These are phyloP conservation scores for Ceratocystis cacaofunesta DNA, from an alignment of 2,329 filamentous ascomycete species.

Conservation along the genomic window DNA sequence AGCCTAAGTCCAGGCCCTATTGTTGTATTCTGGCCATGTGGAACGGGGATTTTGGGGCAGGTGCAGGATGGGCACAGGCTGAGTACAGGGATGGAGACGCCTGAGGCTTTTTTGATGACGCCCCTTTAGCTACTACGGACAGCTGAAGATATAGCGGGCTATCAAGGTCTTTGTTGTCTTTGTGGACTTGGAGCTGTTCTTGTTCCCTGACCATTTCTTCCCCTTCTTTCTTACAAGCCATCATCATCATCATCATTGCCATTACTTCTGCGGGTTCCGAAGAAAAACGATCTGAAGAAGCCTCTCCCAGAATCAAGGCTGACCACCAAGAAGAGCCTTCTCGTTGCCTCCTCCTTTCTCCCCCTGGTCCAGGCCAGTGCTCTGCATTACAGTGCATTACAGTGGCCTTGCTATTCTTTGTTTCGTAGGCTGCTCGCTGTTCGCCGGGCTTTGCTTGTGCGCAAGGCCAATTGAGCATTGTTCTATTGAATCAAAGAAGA, in stretches of 20 bases:
- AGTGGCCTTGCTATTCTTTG: background rate
- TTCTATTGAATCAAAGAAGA: background rate
- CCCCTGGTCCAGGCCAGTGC: slow-evolving; percentile 2
- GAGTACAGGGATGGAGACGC: background rate
- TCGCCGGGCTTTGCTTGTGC: background rate
- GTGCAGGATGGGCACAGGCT: background rate
- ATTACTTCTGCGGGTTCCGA: background rate
- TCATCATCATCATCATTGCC: background rate
- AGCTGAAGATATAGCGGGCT: background rate
- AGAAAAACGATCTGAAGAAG: background rate
- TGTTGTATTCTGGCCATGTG: background rate
- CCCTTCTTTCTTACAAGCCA: background rate
- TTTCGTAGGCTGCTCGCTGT: background rate
- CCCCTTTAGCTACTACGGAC: background rate
- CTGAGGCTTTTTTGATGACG: background rate
- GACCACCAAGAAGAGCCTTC: background rate
- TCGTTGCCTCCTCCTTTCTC: background rate
- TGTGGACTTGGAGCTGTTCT: too few relatives aligned
- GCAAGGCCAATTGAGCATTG: background rate
- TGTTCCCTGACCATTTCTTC: background rate
- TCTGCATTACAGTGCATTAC: slow-evolving; percentile 5
- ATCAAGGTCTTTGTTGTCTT: background rate
- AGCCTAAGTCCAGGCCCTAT: too few relatives aligned
- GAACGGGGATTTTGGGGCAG: background rate
- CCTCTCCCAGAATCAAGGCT: background rate